Percentiles rank a stretch among this genome's conserved stretches.
phyloP scores from a whole-genome alignment of 345 rosid genomes.

The Lepidium africanum region DNA sequence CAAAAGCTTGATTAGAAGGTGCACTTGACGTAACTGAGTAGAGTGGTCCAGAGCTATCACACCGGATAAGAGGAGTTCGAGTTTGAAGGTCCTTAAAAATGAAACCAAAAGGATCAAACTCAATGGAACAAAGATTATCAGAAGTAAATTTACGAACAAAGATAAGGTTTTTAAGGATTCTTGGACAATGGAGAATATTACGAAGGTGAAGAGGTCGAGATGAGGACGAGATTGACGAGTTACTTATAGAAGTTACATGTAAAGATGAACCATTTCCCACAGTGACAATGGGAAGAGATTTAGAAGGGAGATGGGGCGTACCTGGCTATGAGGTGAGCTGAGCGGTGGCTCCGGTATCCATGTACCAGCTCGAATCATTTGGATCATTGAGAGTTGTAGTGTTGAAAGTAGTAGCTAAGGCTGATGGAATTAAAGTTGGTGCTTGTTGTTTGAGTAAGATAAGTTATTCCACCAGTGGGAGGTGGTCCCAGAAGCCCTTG shows the following conservation, averaged over 20 bases:
- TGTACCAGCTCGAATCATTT: not conserved
- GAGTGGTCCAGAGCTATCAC: no score
- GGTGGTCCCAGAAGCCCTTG: no score
- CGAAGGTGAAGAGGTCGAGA: not conserved
- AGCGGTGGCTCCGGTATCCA: not conserved
- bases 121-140: not conserved
- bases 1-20: no score
- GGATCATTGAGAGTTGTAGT: not conserved
- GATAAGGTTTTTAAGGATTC: not conserved
- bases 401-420: no score
- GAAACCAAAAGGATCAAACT: not conserved
- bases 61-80: no score
- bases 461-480: no score
- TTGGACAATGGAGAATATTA: not conserved
- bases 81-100: no score
- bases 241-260: not conserved
- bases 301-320: not conserved
- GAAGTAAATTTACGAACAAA: not conserved
- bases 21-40: no score
- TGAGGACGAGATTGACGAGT: rapidly evolving
- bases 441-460: no score
- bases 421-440: no score
- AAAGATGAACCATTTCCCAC: not conserved
- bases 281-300: not conserved
- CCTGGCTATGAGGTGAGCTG: not conserved